Base-by-base conservation (phyloP, 768 basidiomycete genomes). In the Nidula microcarpa region DNA sequence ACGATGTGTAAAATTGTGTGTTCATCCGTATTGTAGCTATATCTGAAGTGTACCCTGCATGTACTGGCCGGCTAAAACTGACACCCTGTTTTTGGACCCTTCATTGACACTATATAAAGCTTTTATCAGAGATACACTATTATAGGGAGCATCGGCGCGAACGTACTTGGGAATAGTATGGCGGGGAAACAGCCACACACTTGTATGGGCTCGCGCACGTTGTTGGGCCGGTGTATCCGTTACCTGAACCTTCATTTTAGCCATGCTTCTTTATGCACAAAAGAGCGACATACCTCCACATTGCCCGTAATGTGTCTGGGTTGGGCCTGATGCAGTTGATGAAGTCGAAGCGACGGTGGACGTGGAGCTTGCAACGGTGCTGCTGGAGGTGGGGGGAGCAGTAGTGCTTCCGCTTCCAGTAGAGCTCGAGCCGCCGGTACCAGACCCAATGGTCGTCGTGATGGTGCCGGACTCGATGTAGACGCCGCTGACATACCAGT, bases 401-500 rank as follows among this genome's bases (percentile, higher is more conserved):
- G 57, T 60, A 9, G 61, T 61, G 13, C 52, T 51, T 37, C 66
- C 10, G 44, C 14, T 10, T 46, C 10, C 44, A 46, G 44, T 10
- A 18, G 44, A n/a, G 44, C n/a, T 46, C 44, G 44, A 46, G 6
- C 57, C 56, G n/a, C 60, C 60, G 48, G 50, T 52, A 17, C 74
- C 73, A 37, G 47, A 66, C n/a, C 77, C 80, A 30, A 81, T 70
- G 48, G 68, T 54, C 9, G 82, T 84, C 18, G 77, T 85, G 57
- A 83, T 78, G 4, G 80, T 73, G 0, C 79, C 81, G 39, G 59
- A 70, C 66, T 85, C 84, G 56, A 85, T 75, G 63, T 80, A 86
- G 49, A 86, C 81, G 34, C 82, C 80, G 51, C 77, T 74, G 70
- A 81, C 70, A 66, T 78, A 85, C 75, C 76, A 86, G 58, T 85